Evolutionary conservation across 345 rosid species (phyloP).

Genomic region (Eutrema japonicum): DNA sequence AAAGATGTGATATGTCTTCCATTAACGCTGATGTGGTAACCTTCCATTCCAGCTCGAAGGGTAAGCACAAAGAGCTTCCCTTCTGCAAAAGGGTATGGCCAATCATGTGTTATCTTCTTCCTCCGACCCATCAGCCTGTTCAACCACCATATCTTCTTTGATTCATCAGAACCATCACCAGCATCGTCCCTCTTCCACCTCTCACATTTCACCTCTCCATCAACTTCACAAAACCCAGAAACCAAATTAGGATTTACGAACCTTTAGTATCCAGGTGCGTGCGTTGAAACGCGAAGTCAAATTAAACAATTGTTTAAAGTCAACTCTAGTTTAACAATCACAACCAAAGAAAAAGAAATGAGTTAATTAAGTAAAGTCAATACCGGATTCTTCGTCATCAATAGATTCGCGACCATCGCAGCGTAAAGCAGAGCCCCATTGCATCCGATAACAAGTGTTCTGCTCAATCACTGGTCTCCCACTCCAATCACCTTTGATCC

Average conservation of each 20-base stretch:
- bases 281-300: background rate
- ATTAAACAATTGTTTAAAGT: constrained; percentile 23
- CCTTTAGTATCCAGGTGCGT: background rate
- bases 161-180: constrained; percentile 60
- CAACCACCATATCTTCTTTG: constrained; percentile 89
- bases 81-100: constrained; percentile 87
- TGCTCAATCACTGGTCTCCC: constrained; percentile 70
- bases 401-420: constrained; percentile 79
- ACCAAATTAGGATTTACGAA: background rate
- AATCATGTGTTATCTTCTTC: constrained; percentile 70
- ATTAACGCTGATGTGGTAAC: constrained; percentile 80
- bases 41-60: constrained; percentile 91
- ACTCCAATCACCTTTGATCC: constrained; percentile 80
- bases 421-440: constrained; percentile 71
- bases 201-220: constrained; percentile 87
- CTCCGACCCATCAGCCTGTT: constrained; percentile 74
- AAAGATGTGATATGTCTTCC: constrained; percentile 95
- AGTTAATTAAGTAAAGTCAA: constrained; percentile 28
- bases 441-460: constrained; percentile 76
- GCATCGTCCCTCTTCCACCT: constrained; percentile 63
- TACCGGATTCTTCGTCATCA: constrained; percentile 78
- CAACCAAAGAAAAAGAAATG: background rate
- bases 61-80: constrained; percentile 86
- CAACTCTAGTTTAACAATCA: constrained; percentile 29
- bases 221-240: constrained; percentile 57